Base-by-base conservation (phyloP, 2,329 filamentous ascomycete genomes). In the Teratosphaeria gauchensis region DNA sequence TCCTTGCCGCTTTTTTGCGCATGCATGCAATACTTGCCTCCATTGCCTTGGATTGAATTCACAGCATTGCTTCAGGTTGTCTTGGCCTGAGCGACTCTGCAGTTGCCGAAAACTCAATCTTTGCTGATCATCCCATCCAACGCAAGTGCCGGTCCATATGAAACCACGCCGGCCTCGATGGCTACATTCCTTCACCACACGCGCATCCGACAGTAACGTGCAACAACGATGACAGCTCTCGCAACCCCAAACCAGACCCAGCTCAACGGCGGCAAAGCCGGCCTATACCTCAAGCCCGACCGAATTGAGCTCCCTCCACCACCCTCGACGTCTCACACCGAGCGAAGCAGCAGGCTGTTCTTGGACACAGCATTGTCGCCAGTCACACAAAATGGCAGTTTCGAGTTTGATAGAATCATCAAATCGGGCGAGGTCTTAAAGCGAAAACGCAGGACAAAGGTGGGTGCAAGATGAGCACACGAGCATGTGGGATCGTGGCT, bases 371-470 rank as follows among this genome's bases (percentile, higher is more conserved):
- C 24, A 16, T 85, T 90, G 69, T 94, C 90, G 32, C 90, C 91
- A 4, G 90, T 97, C 63, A 95, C 92, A 71, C 87, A 95, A 74
- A 92, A 95, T 74, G 94, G 94, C 62, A 94, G 90, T 74, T 99
- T 96, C 73, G 92, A 94, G 69, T 95, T 95, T 69, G 94, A 99
- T 74, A 87, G 91, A 55, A 89, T 97, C 58, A 82, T 97, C 73
- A 97, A 95, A 77, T 85, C 87, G 59, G 92, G 92, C 60, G 88
- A 87, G 65, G 85, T 96, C 46, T 83, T 88, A 70, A 95, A 95
- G 75, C 85, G 92, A 65, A 95, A 91, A 19, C 88, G 92, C 68
- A 96, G 92, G 78, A 97, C 92, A 61, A 96, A 95, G 86, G 90
- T 91, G 74, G 61, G 59, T 63, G 54, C 12, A 55, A 14, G 16